Conservation (phyloP, 768 basidiomycete genomes). For the Calocybe gangraenosa region DNA sequence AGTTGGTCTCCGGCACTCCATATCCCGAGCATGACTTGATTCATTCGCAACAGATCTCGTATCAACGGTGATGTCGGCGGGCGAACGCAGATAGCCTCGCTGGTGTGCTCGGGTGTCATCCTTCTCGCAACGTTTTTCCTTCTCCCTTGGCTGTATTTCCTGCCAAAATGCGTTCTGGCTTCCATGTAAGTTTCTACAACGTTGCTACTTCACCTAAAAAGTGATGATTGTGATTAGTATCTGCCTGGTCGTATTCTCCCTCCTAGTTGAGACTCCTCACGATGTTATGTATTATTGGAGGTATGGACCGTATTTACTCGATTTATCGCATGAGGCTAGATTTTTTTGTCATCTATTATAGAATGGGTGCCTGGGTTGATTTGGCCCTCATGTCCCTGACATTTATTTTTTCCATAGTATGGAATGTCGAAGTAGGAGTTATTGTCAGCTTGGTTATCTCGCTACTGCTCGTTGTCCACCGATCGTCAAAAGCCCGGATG, state of each 20-base stretch:
- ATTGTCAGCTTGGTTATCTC: constrained; percentile 86
- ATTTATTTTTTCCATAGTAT: constrained; percentile 82
- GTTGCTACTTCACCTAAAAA: background rate
- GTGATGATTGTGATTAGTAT: constrained; percentile 46
- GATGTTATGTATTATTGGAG: constrained; percentile 83
- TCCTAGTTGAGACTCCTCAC: constrained; percentile 83
- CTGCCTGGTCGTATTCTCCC: constrained; percentile 77
- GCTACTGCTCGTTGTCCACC: constrained; percentile 82
- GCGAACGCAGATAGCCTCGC: constrained; percentile 83
- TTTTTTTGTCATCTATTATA: constrained; percentile 23
- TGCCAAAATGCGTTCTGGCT: constrained; percentile 90
- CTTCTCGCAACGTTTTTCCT: constrained; percentile 88
- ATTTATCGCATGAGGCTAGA: background rate
- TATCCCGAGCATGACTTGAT: background rate
- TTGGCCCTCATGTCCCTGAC: constrained; percentile 83
- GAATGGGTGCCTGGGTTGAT: constrained; percentile 93
- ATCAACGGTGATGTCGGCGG: constrained; percentile 89
- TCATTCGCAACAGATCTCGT: constrained; percentile 48
- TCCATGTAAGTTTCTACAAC: constrained; percentile 56
- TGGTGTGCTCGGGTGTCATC: constrained; percentile 71
- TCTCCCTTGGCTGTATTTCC: constrained; percentile 76
- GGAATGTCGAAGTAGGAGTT: constrained; percentile 91
- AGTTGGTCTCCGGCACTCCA: constrained; percentile 12
- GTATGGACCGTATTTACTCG: constrained; percentile 33
- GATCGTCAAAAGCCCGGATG: constrained; percentile 87